Evolutionary conservation across 441 rosid species (phyloP).

Genomic region (Theobroma grandiflorum): DNA sequence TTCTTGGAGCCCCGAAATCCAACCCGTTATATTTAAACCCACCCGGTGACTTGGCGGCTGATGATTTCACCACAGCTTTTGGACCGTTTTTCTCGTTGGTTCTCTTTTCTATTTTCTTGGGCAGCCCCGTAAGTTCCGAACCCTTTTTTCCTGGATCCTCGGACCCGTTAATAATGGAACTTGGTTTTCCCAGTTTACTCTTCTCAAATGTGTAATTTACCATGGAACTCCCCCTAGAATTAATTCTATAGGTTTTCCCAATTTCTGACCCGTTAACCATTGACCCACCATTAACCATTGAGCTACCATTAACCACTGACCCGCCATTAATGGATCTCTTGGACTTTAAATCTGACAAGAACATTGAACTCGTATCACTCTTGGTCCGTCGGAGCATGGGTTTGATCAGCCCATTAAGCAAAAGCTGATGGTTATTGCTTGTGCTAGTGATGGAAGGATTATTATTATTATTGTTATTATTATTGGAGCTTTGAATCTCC

Average conservation of each 20-base stretch:
- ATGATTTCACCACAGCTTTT: background rate
- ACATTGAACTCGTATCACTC: slow-evolving; percentile 63
- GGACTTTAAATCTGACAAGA: slow-evolving; percentile 38
- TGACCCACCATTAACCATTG: slow-evolving; percentile 30
- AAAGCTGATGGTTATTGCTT: slow-evolving; percentile 26
- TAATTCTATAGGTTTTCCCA: background rate
- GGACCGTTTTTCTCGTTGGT: background rate
- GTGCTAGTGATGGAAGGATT: slow-evolving; percentile 20
- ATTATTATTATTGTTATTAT: slow-evolving; percentile 30
- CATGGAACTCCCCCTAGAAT: slow-evolving; percentile 38
- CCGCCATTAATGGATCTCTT: background rate
- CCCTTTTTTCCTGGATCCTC: background rate
- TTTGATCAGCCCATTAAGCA: slow-evolving; percentile 37
- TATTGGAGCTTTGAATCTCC: slow-evolving; percentile 37
- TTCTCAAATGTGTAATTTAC: slow-evolving; percentile 21
- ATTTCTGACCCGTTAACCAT: slow-evolving; percentile 34
- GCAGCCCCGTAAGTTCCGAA: background rate
- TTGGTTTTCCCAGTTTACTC: slow-evolving; percentile 14
- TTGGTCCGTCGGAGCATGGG: slow-evolving; percentile 71
- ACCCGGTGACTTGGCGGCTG: background rate
- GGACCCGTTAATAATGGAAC: slow-evolving; percentile 27
- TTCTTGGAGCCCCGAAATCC: slow-evolving; percentile 35
- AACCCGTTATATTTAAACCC: slow-evolving; percentile 21
- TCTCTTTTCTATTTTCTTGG: background rate
- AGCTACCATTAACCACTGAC: slow-evolving; percentile 26